phyloP scores from a whole-genome alignment of 495 filamentous ascomycete species.

The Penicillium roqueforti region DNA sequence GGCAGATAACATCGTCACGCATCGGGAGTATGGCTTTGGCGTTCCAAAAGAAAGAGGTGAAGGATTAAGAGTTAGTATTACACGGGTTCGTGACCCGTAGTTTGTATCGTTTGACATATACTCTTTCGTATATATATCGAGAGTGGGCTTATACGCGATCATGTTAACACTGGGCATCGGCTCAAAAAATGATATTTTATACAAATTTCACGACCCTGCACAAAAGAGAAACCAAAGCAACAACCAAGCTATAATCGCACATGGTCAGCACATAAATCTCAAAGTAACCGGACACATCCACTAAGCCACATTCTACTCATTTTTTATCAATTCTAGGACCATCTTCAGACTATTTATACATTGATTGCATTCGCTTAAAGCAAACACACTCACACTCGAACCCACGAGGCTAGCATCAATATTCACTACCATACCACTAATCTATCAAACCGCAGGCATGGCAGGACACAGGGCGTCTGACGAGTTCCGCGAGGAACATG shows the following conservation, averaged over 20 bases:
- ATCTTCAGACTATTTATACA: not conserved
- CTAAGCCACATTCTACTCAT: not conserved
- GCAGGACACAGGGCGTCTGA: not conserved
- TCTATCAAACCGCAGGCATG: not conserved
- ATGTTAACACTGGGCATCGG: not conserved
- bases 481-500: not conserved
- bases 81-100: no score
- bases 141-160: no score
- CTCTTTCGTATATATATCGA: no score
- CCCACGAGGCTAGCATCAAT: not conserved
- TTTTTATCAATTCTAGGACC: no score
- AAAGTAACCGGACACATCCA: not conserved
- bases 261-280: not conserved
- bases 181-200: not conserved
- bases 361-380: not conserved
- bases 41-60: no score
- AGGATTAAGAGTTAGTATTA: no score
- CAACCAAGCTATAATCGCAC: not conserved
- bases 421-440: not conserved
- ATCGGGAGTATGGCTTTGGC: no score
- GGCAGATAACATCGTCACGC: no score
- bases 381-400: not conserved
- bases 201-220: not conserved
- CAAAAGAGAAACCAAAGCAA: not conserved
- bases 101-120: no score